These are phyloP conservation scores for Lolium rigidum DNA, from an alignment of 176 grass and related monocot genomes.

Conservation along the genomic window DNA sequence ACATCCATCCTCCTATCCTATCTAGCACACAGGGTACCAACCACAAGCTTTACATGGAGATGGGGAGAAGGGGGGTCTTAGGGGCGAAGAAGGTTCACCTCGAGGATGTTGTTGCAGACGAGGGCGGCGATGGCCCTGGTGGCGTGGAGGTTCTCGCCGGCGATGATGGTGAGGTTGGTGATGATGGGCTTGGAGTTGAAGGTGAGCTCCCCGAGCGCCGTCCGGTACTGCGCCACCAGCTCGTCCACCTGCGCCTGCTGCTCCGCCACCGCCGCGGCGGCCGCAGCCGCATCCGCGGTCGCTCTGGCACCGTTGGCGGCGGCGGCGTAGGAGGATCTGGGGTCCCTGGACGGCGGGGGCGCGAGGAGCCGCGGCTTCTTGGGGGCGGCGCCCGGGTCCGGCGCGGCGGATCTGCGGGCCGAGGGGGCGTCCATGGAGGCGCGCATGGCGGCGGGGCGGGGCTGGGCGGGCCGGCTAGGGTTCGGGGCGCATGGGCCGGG, in stretches of 20 bases:
- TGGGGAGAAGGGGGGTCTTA: background rate
- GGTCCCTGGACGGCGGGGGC: slow-evolving; percentile 26
- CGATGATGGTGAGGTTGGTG: slow-evolving; percentile 99
- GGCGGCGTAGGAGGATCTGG: slow-evolving; percentile 54
- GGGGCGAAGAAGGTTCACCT: slow-evolving; percentile 63
- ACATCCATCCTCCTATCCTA: slow-evolving; percentile 14
- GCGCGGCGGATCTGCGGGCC: slow-evolving; percentile 74
- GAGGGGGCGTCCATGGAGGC: background rate
- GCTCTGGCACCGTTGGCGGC: slow-evolving; percentile 10
- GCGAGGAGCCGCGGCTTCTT: slow-evolving; percentile 75
- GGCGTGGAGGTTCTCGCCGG: slow-evolving; percentile 92
- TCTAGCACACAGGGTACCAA: background rate
- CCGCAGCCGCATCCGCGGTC: background rate
- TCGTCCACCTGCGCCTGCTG: slow-evolving; percentile 61
- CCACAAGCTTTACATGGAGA: slow-evolving; percentile 44
- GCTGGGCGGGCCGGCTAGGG: slow-evolving; percentile 23
- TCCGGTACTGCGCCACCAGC: slow-evolving; percentile 87
- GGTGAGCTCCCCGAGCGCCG: slow-evolving; percentile 92
- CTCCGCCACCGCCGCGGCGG: slow-evolving; percentile 3
- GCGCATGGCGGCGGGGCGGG: slow-evolving; percentile 13
- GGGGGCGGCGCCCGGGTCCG: slow-evolving; percentile 51
- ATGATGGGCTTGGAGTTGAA: slow-evolving; percentile 99
- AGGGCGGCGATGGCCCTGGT: slow-evolving; percentile 75
- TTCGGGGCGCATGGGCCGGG: slow-evolving; percentile 21
- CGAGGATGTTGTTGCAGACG: slow-evolving; percentile 94